These are phyloP conservation scores for Parastagonospora avenae DNA, from an alignment of 2,329 filamentous ascomycete genomes.

Conservation along the genomic window DNA sequence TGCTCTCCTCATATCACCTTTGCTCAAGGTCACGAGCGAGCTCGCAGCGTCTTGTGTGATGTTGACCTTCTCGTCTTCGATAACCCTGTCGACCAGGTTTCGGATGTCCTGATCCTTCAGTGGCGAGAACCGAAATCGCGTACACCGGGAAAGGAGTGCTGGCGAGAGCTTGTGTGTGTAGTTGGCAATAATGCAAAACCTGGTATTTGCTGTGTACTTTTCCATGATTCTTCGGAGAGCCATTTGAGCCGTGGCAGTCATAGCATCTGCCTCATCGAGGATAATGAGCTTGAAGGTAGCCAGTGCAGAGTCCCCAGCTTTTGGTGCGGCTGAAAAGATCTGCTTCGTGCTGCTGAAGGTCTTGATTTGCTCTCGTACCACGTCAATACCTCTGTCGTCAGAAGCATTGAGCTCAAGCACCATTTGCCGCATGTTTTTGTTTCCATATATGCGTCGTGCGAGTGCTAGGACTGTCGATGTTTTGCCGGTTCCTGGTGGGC, in stretches of 20 bases:
- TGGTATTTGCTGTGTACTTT: slow-evolving; percentile 96
- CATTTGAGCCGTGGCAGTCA: slow-evolving; percentile 99
- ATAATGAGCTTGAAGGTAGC: slow-evolving; percentile 94
- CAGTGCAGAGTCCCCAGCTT: slow-evolving; percentile 57
- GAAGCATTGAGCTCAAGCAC: slow-evolving; percentile 97
- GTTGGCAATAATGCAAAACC: slow-evolving; percentile 98
- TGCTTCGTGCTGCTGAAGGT: slow-evolving; percentile 98
- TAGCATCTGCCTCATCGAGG: slow-evolving; percentile 97
- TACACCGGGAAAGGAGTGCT: slow-evolving; percentile 89
- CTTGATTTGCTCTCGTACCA: slow-evolving; percentile 96
- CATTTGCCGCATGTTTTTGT: slow-evolving; percentile 95
- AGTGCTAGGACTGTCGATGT: slow-evolving; percentile 95
- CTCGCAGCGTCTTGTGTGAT: slow-evolving; percentile 82
- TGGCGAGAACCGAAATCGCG: slow-evolving; percentile 91
- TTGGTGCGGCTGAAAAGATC: slow-evolving; percentile 76
- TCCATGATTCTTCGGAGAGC: slow-evolving; percentile 97
- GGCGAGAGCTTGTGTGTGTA: slow-evolving; percentile 98
- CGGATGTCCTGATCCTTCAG: slow-evolving; percentile 88
- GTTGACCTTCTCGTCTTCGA: slow-evolving; percentile 83
- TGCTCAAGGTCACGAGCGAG: slow-evolving; percentile 83
- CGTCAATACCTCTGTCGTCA: slow-evolving; percentile 96
- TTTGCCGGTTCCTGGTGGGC: slow-evolving; percentile 95
- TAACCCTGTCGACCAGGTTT: slow-evolving; percentile 83
- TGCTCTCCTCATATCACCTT: slow-evolving; percentile 94
- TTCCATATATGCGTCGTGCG: slow-evolving; percentile 89